Base-by-base conservation (phyloP, 345 rosid genomes). In the Eutrema japonicum region DNA sequence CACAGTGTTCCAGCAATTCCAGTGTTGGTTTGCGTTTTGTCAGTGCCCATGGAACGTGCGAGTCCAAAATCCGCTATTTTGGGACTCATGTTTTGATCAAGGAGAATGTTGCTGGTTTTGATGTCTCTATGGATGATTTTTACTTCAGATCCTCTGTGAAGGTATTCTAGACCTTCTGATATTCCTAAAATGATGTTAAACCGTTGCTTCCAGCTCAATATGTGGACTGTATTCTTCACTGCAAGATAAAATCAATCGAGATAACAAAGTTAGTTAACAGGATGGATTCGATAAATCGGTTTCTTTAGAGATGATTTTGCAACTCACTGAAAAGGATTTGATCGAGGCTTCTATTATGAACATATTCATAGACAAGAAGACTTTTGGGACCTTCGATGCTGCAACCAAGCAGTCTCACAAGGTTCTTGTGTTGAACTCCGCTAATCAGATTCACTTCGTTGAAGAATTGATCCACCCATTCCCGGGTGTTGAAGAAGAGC, bases 51-150 rank as follows among this genome's bases (percentile, higher is more conserved):
- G 51, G 85, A 84, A 12, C 92, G 87, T 27, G 80, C 90, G 10
- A 91, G 94, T 56, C 97, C 98, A 45, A 91, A 93, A 78, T 89
- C 97, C 0, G 94, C 92, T 50, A 93, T 89, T 71, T 93, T 93
- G 7, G 96, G 92, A 55, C 74, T 80, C 16, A 84, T 77, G 40
- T 85, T 70, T 70, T 84, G 80, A 63, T 90, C 98, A 18, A 93
- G 85, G 36, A 90, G 88, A 81, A 90, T 70, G 64, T 93, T 90
- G 75, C 98, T 87, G 7, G 90, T 80, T 77, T 93, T 90, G 48
- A 93, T 89, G 80, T 93, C 96, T 71, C 96, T 74, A 66, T 93
- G 98, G 66, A 93, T 83, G 69, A 93, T 93, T 49, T 79, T 88
- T 8, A 80, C 84, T 22, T 73, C 78, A 8, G 80, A 85, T 58